phyloP scores from a whole-genome alignment of 176 grass and related monocot genomes.

The Chrysopogon serrulatus region DNA sequence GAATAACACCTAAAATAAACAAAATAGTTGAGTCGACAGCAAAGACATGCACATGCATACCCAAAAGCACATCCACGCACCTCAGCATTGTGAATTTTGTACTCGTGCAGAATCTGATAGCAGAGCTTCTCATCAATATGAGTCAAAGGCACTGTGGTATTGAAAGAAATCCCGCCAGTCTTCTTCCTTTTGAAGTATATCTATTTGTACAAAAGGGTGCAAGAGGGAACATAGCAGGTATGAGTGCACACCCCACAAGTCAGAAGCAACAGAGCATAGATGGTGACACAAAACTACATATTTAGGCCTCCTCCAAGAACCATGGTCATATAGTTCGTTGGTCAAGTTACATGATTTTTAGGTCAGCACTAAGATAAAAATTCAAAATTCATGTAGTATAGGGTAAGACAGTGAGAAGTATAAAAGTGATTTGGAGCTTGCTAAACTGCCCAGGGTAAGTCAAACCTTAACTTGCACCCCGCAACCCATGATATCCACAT shows the following conservation, averaged over 20 bases:
- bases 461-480: neutral
- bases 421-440: neutral
- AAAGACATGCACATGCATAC: neutral
- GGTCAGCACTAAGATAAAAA: neutral
- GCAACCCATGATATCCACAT: neutral
- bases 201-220: slow-evolving; percentile 29
- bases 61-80: neutral
- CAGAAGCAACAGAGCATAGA: neutral
- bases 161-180: slow-evolving; percentile 96
- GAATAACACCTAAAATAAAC: slow-evolving; percentile 73
- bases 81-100: slow-evolving; percentile 99
- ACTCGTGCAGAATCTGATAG: slow-evolving; percentile 96
- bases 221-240: neutral
- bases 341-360: slow-evolving; percentile 3
- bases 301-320: neutral
- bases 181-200: slow-evolving; percentile 99
- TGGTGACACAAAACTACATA: neutral
- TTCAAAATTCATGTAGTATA: neutral
- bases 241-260: neutral
- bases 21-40: slow-evolving; percentile 4
- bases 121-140: slow-evolving; percentile 99
- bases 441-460: neutral
- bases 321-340: neutral
- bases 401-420: neutral
- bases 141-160: slow-evolving; percentile 69